Base-by-base conservation (phyloP, 2,329 filamentous ascomycete genomes). In the Rhexocercosporidium sp. region DNA sequence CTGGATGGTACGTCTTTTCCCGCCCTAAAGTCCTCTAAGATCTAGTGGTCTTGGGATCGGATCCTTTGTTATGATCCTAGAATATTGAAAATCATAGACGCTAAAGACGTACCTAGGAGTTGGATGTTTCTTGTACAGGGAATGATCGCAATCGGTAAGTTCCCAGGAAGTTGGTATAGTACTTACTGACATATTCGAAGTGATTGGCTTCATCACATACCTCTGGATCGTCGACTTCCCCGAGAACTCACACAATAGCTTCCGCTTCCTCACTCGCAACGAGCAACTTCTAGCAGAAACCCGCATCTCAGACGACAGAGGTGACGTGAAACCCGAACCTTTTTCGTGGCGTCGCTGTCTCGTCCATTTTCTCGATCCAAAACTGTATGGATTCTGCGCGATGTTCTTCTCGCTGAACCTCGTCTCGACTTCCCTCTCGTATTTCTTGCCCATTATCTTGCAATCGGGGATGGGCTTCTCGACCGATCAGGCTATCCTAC, bases 361-460 rank as follows among this genome's bases (percentile, higher is more conserved):
- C 6, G 65, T 78, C 7, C 81, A 82, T 27, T 85, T 83, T 1
- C 66, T 74, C 1, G 85, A 90, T 79, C 84, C 80, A 79, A 87
- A 86, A 76, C 81, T 90, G 65, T 91, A 89, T 86, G 83, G 79
- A 0, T 91, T 89, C 71, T 87, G 83, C 69, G 73, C 89, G 70
- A 82, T 90, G 72, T 86, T 87, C 76, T 89, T 90, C 81, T 88
- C 86, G 78, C 85, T 87, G 3, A 94, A 92, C 1, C 91, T 91
- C 12, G 86, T 93, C 57, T 86, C 86, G 1, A 96, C 96, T 76
- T 88, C 91, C 0, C 83, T 96, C 5, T 90, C 91, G 1, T 96
- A 92, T 78, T 95, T 95, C 75, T 79, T 95, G 6, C 92, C 93
- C 11, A 88, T 94, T 75, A 92, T 96, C 73, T 86, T 96, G 8